Evolutionary conservation across 306 rosid species (phyloP).

Genomic region (Spatholobus suberectus): DNA sequence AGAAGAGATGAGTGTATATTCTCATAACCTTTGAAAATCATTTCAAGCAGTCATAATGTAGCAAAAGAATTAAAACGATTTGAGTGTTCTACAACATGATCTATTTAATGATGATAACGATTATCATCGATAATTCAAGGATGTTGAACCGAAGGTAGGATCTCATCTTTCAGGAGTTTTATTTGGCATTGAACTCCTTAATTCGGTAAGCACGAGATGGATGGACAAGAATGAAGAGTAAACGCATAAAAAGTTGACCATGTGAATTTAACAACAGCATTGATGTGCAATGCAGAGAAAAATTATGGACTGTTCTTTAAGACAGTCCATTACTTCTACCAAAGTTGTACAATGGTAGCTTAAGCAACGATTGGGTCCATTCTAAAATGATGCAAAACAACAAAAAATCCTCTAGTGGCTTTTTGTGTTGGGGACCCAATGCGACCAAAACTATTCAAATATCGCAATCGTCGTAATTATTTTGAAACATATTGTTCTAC

Average conservation of each 20-base stretch:
- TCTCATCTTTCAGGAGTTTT: not conserved
- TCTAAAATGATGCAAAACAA: too few relatives aligned
- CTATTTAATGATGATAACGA: not conserved
- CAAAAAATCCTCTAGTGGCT: too few relatives aligned
- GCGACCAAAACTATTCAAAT: slow-evolving; percentile 26
- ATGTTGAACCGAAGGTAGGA: not conserved
- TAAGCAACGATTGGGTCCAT: slow-evolving; percentile 38
- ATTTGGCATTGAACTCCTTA: slow-evolving; percentile 5
- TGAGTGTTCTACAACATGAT: not conserved
- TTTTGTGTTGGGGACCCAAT: not conserved
- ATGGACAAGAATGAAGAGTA: not conserved
- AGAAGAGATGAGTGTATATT: not conserved
- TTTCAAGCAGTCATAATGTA: too few relatives aligned
- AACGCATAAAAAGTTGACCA: not conserved
- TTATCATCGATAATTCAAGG: not conserved
- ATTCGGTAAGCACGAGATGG: not conserved
- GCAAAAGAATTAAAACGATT: not conserved
- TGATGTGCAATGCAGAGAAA: slow-evolving; percentile 23
- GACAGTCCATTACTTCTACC: slow-evolving; percentile 23
- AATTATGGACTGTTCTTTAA: not conserved
- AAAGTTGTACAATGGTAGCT: slow-evolving; percentile 28
- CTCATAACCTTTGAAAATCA: not conserved
- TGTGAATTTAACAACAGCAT: not conserved
- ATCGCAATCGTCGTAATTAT: not conserved
- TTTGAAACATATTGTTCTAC: not conserved